Conservation (phyloP, 2,329 filamentous ascomycete species). For the Calonectria leucothoes region DNA sequence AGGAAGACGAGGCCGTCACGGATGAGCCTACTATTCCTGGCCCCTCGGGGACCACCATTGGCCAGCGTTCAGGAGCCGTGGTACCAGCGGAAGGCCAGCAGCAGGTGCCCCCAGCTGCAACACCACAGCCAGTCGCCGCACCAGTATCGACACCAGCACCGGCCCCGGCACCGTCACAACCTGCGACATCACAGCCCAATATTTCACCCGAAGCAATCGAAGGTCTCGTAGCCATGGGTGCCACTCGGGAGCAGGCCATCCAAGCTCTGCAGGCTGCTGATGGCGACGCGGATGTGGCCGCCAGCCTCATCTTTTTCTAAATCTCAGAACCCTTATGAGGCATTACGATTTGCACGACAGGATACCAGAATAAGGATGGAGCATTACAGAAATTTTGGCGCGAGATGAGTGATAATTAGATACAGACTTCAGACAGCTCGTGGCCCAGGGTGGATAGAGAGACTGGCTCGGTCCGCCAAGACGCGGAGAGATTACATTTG, state of each 20-base stretch:
- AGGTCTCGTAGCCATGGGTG: constrained; percentile 81
- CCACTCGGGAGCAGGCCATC: constrained; percentile 79
- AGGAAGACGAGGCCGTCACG: constrained; percentile 78
- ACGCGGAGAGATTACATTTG: constrained; percentile 23
- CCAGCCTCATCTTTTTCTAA: constrained; percentile 75
- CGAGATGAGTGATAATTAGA: constrained; percentile 38
- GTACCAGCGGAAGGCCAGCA: constrained; percentile 46
- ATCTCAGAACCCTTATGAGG: constrained; percentile 17
- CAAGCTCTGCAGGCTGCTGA: constrained; percentile 84
- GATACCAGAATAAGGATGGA: constrained; percentile 16
- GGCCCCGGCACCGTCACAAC: constrained; percentile 42
- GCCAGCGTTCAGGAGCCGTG: constrained; percentile 83
- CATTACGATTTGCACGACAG: constrained; percentile 25
- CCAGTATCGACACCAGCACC: constrained; percentile 35
- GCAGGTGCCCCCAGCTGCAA: constrained; percentile 38
- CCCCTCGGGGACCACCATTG: constrained; percentile 89
- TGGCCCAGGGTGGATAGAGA: constrained; percentile 34
- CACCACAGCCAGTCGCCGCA: constrained; percentile 35
- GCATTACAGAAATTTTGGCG: constrained; percentile 21
- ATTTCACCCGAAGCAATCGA: constrained; percentile 76
- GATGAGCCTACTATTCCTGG: constrained; percentile 88
- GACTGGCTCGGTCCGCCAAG: constrained; percentile 26
- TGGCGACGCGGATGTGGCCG: constrained; percentile 91
- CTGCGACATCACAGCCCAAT: constrained; percentile 39
- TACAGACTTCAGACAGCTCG: constrained; percentile 20